These are phyloP conservation scores for Botrytis galanthina DNA, from an alignment of 2,329 filamentous ascomycete species.

Conservation along the genomic window DNA sequence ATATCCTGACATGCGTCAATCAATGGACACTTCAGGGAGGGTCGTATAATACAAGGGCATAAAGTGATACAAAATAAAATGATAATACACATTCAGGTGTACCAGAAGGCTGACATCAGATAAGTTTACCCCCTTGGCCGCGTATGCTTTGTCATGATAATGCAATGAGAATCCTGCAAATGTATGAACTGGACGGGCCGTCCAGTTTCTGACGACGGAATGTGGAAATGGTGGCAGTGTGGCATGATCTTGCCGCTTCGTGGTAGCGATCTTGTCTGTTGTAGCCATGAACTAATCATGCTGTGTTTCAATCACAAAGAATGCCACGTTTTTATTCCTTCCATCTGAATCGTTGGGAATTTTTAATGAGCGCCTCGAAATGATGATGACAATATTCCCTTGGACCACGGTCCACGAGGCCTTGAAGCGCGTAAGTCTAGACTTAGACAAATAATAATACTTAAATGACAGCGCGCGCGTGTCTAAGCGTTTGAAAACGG, in stretches of 20 bases:
- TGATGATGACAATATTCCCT: not conserved
- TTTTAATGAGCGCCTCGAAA: not conserved
- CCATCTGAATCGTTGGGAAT: not conserved
- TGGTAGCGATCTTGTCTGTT: constrained; percentile 19
- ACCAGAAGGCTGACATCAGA: constrained; percentile 15
- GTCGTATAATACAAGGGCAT: not conserved
- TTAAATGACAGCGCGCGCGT: constrained; percentile 8
- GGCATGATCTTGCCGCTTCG: constrained; percentile 19
- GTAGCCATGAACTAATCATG: constrained; percentile 16
- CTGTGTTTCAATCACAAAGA: constrained; percentile 12
- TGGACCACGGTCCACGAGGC: not conserved
- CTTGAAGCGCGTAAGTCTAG: constrained; percentile 10
- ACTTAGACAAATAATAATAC: not conserved
- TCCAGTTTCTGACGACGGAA: constrained; percentile 20
- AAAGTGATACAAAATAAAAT: not conserved
- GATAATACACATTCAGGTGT: not conserved
- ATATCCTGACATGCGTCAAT: not conserved
- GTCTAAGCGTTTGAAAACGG: constrained; percentile 12
- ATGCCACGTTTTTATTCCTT: constrained; percentile 21
- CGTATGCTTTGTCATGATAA: constrained; percentile 10
- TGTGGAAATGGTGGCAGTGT: constrained; percentile 20
- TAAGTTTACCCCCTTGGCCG: constrained; percentile 3
- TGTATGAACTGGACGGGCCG: constrained; percentile 19
- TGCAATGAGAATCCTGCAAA: constrained; percentile 17
- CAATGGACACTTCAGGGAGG: not conserved